These are phyloP conservation scores for Caryopteris hybrid DNA, from an alignment of 305 asterid genomes.

Conservation along the genomic window DNA sequence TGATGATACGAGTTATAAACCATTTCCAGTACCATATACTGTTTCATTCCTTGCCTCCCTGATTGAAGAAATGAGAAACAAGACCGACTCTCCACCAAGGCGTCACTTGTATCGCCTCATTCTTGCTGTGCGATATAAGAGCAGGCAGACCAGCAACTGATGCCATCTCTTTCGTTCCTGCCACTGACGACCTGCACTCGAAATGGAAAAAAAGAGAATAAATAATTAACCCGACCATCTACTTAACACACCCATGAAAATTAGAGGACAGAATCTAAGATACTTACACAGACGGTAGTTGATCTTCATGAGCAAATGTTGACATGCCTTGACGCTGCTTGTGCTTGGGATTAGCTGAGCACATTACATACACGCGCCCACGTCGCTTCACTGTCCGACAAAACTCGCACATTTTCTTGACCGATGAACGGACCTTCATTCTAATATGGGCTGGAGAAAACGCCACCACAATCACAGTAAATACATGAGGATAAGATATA, in stretches of 20 bases:
- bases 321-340: conserved; percentile 93
- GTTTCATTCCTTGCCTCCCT: conserved; percentile 30
- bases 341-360: conserved; percentile 92
- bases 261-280: background rate
- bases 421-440: conserved; percentile 97
- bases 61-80: conserved; percentile 50
- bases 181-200: conserved; percentile 37
- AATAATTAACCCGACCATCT: conserved; percentile 6
- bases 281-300: conserved; percentile 47
- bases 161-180: conserved; percentile 39
- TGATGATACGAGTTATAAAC: background rate
- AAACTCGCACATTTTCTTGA: conserved; percentile 89
- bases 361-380: conserved; percentile 80
- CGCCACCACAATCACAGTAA: conserved; percentile 2
- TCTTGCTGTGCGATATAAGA: conserved; percentile 47
- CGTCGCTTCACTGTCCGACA: conserved; percentile 85
- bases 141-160: conserved; percentile 37
- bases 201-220: background rate
- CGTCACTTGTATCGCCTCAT: conserved; percentile 40
- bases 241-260: background rate
- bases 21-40: background rate
- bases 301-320: conserved; percentile 70
- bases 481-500: background rate
- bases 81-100: conserved; percentile 85
- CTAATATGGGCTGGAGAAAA: conserved; percentile 20